These are phyloP conservation scores for Dothistroma pini DNA, from an alignment of 2,329 filamentous ascomycete genomes.

Conservation along the genomic window DNA sequence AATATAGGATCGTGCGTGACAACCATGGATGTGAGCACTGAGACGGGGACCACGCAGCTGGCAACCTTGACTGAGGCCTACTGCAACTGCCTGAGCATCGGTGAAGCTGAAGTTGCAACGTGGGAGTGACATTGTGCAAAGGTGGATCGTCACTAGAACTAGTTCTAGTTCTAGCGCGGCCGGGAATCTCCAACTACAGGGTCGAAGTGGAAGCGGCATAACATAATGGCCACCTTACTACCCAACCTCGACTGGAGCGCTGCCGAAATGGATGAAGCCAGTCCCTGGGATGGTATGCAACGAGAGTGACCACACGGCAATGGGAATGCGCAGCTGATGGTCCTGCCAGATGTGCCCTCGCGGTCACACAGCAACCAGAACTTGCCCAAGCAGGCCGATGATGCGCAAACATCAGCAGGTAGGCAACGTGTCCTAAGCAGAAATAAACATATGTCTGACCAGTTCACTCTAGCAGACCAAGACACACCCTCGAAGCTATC, in stretches of 20 bases:
- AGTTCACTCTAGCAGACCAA: constrained; percentile 1
- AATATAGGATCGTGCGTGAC: too few species aligned
- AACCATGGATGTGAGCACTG: too few species aligned
- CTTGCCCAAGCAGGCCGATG: constrained; percentile 38
- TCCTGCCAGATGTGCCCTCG: constrained; percentile 47
- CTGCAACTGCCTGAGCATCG: too few species aligned
- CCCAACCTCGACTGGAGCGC: neutral
- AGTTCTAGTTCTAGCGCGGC: too few species aligned
- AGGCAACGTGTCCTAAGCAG: constrained; percentile 4
- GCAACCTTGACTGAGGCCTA: too few species aligned
- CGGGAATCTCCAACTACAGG: too few species aligned
- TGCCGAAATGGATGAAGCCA: constrained; percentile 32
- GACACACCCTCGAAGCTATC: constrained; percentile 16
- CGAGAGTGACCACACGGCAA: neutral
- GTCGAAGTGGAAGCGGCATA: too few species aligned
- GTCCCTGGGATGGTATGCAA: constrained; percentile 33
- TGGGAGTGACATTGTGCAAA: too few species aligned
- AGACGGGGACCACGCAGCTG: too few species aligned
- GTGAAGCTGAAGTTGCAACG: too few species aligned
- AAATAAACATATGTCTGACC: neutral
- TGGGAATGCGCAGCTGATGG: neutral
- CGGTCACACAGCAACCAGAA: constrained; percentile 42
- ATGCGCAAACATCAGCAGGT: constrained; percentile 28
- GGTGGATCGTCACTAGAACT: too few species aligned
- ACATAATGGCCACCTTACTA: too few species aligned